Evolutionary conservation across 371 early-diverging fungal species (phyloP).

Genomic region (Racocetra persica): DNA sequence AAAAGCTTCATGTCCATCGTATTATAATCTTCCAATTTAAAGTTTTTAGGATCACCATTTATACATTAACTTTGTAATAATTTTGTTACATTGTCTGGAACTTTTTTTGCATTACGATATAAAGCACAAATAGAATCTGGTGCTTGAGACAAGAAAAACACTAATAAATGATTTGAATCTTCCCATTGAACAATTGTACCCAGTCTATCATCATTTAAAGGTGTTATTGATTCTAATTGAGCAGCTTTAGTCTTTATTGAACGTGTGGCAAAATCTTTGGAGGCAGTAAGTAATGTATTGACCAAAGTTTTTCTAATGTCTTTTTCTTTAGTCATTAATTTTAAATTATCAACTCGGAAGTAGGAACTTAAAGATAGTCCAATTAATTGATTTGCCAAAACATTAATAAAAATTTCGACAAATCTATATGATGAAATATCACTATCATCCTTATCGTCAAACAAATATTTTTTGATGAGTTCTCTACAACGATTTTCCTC

Average conservation of each 20-base stretch:
- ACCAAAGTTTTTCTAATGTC: constrained; percentile 31
- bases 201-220: neutral
- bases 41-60: neutral
- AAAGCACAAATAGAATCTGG: constrained; percentile 34
- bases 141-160: constrained; percentile 31
- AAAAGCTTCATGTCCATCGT: constrained; percentile 3
- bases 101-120: constrained; percentile 8
- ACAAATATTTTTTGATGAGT: constrained; percentile 33
- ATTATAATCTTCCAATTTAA: constrained; percentile 34
- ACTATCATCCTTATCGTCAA: neutral
- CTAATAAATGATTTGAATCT: constrained; percentile 41
- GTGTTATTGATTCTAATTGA: constrained; percentile 22
- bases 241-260: constrained; percentile 22
- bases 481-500: neutral
- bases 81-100: constrained; percentile 7
- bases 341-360: constrained; percentile 27
- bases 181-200: constrained; percentile 36
- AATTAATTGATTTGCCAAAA: constrained; percentile 35
- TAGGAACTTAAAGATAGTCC: constrained; percentile 30
- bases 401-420: constrained; percentile 35
- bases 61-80: constrained; percentile 16
- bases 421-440: constrained; percentile 32
- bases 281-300: constrained; percentile 18
- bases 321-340: constrained; percentile 14
- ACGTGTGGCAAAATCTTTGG: constrained; percentile 40